phyloP scores from a whole-genome alignment of 352 stramenopile species.

The Phytophthora kernoviae region DNA sequence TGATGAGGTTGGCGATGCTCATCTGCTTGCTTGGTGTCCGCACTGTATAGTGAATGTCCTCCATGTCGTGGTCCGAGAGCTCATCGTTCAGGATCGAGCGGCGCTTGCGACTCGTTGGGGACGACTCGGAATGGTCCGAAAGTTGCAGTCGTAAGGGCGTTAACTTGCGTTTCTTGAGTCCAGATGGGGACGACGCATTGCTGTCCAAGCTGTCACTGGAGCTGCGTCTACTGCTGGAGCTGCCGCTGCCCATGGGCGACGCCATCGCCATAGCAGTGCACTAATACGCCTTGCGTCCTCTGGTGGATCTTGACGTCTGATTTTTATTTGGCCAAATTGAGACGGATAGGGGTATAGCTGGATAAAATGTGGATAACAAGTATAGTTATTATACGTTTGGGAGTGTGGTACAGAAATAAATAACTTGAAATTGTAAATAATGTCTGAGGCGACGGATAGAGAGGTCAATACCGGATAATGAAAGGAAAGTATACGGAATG shows the following conservation, averaged over 20 bases:
- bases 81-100: conserved; percentile 32
- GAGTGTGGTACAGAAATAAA: neutral
- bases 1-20: conserved; percentile 48
- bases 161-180: conserved; percentile 35
- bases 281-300: conserved; percentile 12
- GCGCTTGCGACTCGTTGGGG: conserved; percentile 22
- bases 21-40: conserved; percentile 34
- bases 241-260: conserved; percentile 26
- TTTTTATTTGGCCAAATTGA: conserved; percentile 18
- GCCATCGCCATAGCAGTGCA: conserved; percentile 19
- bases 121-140: neutral
- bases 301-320: conserved; percentile 37
- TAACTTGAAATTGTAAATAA: neutral
- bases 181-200: conserved; percentile 14
- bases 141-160: conserved; percentile 9
- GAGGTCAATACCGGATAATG: too few relatives aligned
- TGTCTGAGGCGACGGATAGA: neutral
- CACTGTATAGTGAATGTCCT: conserved; percentile 11
- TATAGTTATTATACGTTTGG: neutral
- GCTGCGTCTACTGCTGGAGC: conserved; percentile 13
- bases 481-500: conserved; percentile 1
- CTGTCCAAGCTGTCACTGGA: conserved; percentile 18
- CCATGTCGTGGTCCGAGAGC: conserved; percentile 19
- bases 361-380: too few relatives aligned
- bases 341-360: neutral